phyloP scores from a whole-genome alignment of 768 basidiomycete genomes.

The Fomitopsis pulvina region DNA sequence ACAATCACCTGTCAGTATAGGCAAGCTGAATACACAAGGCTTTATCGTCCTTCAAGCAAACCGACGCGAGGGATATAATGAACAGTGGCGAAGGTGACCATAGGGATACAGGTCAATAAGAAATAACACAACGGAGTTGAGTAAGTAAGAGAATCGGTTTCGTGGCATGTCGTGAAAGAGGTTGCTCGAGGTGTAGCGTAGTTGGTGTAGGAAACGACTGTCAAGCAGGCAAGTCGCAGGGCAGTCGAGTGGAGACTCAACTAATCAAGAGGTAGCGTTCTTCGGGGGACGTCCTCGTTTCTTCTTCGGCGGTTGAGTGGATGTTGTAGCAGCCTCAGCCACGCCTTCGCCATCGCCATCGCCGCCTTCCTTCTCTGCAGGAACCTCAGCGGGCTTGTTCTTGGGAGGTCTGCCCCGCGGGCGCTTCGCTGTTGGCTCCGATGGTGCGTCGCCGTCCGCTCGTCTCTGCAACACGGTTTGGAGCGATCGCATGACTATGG shows the following conservation, averaged over 20 bases:
- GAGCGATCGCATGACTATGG: neutral
- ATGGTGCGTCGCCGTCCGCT: slow-evolving; percentile 37
- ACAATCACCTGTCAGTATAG: neutral
- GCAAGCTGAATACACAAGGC: neutral
- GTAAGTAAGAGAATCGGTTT: slow-evolving; percentile 16
- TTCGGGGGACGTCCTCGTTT: slow-evolving; percentile 70
- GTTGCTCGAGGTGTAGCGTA: neutral
- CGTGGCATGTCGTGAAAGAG: slow-evolving; percentile 8
- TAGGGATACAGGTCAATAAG: neutral
- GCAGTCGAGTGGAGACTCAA: neutral
- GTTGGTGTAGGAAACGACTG: neutral
- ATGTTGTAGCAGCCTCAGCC: slow-evolving; percentile 3
- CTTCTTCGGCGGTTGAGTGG: slow-evolving; percentile 24
- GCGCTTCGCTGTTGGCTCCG: slow-evolving; percentile 16
- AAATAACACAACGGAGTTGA: slow-evolving; percentile 4
- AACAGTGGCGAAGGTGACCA: neutral
- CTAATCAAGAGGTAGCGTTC: slow-evolving; percentile 23
- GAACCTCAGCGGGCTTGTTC: slow-evolving; percentile 14
- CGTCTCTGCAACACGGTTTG: slow-evolving; percentile 25
- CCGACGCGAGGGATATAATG: neutral
- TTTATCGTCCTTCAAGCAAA: neutral
- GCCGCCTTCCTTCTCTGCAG: slow-evolving; percentile 17
- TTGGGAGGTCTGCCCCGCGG: slow-evolving; percentile 24
- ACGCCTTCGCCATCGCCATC: slow-evolving; percentile 11
- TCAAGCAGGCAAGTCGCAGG: neutral